Base-by-base conservation (phyloP, 225 moss, liverwort and hornwort genomes). In the Marchantia polymorpha region DNA sequence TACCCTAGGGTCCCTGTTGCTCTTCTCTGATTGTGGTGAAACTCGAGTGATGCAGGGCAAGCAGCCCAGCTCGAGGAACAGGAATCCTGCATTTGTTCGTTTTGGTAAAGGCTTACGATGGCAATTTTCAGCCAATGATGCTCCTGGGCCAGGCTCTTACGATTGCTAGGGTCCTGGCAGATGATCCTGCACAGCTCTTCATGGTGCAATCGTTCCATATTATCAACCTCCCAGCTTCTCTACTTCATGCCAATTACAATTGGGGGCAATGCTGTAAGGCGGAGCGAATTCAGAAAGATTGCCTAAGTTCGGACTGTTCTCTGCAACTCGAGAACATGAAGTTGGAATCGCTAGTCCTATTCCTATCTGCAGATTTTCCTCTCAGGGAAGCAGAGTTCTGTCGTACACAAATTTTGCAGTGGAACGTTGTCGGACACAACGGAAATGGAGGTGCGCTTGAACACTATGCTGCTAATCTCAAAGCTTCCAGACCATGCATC, bases 101-200 rank as follows among this genome's bases (percentile, higher is more conserved):
- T 96, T 96, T 80, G 90, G 88, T 10, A 91, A 90, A 88, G 96
- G 92, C 71, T 81, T 79, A 52, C 84, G 92, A 64, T 96, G 92
- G 94, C 87, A 87, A 80, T 12, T 79, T 77, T 80, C 56, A 16
- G 0, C 27, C 27, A 85, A 89, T 23, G 79, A 86, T 63, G 71
- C 92, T 81, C 94, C 92, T 13, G 94, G 94, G 63, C 96, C 94
- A 56, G 94, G 96, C 63, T 26, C 92, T 52, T 93, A 95, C 74
- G 94, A 95, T 78, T 86, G 86, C 17, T 86, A 86, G 58, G 72
- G 53, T 29, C 55, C 39, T 59, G 58, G 10, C 39, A 12, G 68
- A 13, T 69, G 68, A 30, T 64, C 64, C n/a, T 27, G 64, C 64
- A 27, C n/a, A 27, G 64, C 64, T 27, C 11, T 11, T 64, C 29